Percentiles rank a stretch among this genome's conserved stretches.
Conservation (phyloP, 176 grass and related monocot genomes). For the Zoysia japonica region DNA sequence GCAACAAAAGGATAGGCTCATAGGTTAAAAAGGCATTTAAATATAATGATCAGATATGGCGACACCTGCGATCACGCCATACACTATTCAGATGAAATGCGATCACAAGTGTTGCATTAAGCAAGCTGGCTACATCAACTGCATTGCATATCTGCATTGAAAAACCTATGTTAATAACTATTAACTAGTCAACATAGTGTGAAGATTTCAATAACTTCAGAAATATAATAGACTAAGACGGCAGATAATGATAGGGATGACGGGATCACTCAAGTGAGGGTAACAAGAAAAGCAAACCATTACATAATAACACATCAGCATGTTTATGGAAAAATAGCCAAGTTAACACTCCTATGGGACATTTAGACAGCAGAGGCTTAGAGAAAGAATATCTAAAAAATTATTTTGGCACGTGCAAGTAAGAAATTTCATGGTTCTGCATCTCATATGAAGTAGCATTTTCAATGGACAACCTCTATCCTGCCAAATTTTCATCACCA, state of each 20-base stretch:
- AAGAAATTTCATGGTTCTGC: background rate
- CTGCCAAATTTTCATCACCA: background rate
- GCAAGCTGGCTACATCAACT: slow-evolving; percentile 81
- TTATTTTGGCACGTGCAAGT: background rate
- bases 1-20: background rate
- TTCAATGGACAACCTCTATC: background rate
- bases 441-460: background rate
- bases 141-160: slow-evolving; percentile 85
- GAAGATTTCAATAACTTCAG: slow-evolving; percentile 34
- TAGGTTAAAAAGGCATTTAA: slow-evolving; percentile 8
- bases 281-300: slow-evolving; percentile 17
- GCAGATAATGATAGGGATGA: slow-evolving; percentile 26
- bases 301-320: background rate
- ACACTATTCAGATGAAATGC: slow-evolving; percentile 94
- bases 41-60: slow-evolving; percentile 6
- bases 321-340: background rate
- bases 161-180: slow-evolving; percentile 39
- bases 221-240: slow-evolving; percentile 13
- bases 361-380: background rate
- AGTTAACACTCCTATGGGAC: slow-evolving; percentile 3
- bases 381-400: slow-evolving; percentile 2
- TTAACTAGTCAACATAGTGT: slow-evolving; percentile 27
- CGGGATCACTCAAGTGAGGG: background rate
- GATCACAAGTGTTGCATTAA: slow-evolving; percentile 97
- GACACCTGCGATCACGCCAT: slow-evolving; percentile 88